Percentiles rank a stretch among this genome's conserved stretches.
phyloP scores from a whole-genome alignment of 257 asterid species.

The Fraxinus anomala region DNA sequence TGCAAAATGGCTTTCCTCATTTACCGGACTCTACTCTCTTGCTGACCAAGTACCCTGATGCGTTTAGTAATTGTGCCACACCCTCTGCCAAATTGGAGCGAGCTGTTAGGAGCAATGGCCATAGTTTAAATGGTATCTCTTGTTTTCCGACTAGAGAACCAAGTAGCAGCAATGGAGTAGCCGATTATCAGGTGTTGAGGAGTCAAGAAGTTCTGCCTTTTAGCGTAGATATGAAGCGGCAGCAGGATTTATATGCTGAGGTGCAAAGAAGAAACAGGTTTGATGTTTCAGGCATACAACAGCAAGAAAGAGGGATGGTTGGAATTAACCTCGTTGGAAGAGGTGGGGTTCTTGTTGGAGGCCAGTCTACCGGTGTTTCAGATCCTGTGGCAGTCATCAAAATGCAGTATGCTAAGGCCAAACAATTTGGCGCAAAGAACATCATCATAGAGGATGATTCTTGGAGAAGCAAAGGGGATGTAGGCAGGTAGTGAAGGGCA shows the following conservation, averaged over 20 bases:
- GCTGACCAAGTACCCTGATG: conserved; percentile 77
- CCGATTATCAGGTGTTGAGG: conserved; percentile 47
- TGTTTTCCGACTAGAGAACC: conserved; percentile 49
- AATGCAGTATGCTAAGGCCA: conserved; percentile 73
- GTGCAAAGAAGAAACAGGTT: conserved; percentile 73
- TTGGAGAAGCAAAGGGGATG: conserved; percentile 73
- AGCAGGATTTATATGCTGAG: conserved; percentile 55
- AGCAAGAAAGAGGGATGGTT: conserved; percentile 48
- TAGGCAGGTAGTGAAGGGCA: conserved; percentile 69
- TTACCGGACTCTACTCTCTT: conserved; percentile 63
- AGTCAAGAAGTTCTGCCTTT: conserved; percentile 55
- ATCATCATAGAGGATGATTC: conserved; percentile 61
- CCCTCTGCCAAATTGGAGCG: conserved; percentile 56
- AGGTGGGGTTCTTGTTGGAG: conserved; percentile 58
- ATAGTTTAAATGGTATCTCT: conserved; percentile 50
- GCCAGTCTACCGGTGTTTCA: conserved; percentile 67
- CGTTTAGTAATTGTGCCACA: conserved; percentile 50
- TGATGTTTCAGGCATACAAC: conserved; percentile 57
- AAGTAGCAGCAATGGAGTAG: conserved; percentile 40
- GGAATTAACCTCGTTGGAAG: conserved; percentile 63
- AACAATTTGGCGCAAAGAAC: conserved; percentile 50
- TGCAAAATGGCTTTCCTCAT: conserved; percentile 52
- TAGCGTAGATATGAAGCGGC: conserved; percentile 54
- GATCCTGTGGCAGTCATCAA: conserved; percentile 86
- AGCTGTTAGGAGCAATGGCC: conserved; percentile 37